Percentiles rank a stretch among this genome's conserved stretches.
phyloP scores from a whole-genome alignment of 2,329 filamentous ascomycete genomes.

The Tothia fuscella region DNA sequence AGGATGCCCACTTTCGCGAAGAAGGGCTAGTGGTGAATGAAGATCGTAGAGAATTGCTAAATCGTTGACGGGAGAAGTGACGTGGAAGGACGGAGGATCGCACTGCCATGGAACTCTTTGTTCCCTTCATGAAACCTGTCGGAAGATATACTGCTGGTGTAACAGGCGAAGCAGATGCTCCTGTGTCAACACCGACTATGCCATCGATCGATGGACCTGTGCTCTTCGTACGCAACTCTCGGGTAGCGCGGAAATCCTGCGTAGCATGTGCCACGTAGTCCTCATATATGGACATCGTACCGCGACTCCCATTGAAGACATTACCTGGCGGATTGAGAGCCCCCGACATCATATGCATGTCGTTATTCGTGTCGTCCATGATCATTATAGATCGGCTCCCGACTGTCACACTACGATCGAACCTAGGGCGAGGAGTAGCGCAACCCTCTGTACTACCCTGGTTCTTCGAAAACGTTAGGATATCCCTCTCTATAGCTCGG shows the following conservation, averaged over 20 bases:
- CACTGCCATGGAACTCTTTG: not conserved
- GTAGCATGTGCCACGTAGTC: not conserved
- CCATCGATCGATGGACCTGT: not conserved
- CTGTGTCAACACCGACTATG: not conserved
- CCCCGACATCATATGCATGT: constrained; percentile 28
- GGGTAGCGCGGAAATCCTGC: not conserved
- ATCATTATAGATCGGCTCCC: constrained; percentile 90
- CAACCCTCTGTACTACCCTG: constrained; percentile 13
- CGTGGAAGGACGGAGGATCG: not conserved
- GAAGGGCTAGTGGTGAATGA: too few species aligned
- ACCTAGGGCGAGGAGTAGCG: constrained; percentile 20
- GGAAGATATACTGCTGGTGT: constrained; percentile 2
- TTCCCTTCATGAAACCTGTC: constrained; percentile 3
- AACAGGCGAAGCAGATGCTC: not conserved
- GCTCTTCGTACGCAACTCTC: not conserved
- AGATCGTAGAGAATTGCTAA: not conserved
- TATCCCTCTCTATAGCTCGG: constrained; percentile 2
- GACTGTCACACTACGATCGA: constrained; percentile 50
- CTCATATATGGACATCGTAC: constrained; percentile 1
- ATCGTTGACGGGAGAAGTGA: too few species aligned
- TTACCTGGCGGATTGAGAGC: constrained; percentile 21
- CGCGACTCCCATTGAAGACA: not conserved
- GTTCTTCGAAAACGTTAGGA: not conserved
- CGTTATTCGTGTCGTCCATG: constrained; percentile 50
- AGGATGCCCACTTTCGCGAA: constrained; percentile 37